phyloP scores from a whole-genome alignment of 768 basidiomycete species.

The Pleurotus tuber-regium region DNA sequence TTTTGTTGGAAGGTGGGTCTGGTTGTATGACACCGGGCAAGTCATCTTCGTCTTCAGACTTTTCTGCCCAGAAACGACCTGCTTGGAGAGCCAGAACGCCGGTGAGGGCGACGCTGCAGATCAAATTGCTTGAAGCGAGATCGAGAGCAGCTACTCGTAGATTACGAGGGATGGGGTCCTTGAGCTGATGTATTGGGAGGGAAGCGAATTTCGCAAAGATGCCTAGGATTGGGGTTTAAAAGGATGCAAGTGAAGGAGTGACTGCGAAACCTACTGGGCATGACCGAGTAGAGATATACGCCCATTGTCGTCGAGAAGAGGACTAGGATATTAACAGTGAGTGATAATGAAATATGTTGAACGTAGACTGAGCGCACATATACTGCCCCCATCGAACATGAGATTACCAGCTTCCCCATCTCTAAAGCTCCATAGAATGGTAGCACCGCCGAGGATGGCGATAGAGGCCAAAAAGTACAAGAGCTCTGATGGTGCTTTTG shows the following conservation, averaged over 20 bases:
- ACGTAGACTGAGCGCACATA: slow-evolving; percentile 44
- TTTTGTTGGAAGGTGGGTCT: slow-evolving; percentile 7
- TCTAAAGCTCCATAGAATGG: slow-evolving; percentile 74
- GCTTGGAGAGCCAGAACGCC: slow-evolving; percentile 85
- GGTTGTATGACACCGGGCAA: slow-evolving; percentile 23
- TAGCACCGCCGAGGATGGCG: slow-evolving; percentile 56
- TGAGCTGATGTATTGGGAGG: slow-evolving; percentile 49
- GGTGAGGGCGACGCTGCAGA: slow-evolving; percentile 85
- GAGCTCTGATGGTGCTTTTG: slow-evolving; percentile 57
- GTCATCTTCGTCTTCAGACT: slow-evolving; percentile 59
- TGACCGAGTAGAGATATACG: slow-evolving; percentile 73
- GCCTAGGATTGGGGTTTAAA: slow-evolving; percentile 25
- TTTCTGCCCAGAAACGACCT: slow-evolving; percentile 83
- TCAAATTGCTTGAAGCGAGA: slow-evolving; percentile 79
- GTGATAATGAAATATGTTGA: background rate
- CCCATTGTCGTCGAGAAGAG: slow-evolving; percentile 68
- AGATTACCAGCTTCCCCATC: slow-evolving; percentile 80
- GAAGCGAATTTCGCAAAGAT: slow-evolving; percentile 57
- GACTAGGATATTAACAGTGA: slow-evolving; percentile 47
- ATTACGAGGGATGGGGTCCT: slow-evolving; percentile 59
- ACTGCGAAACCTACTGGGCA: slow-evolving; percentile 63
- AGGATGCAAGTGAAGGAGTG: background rate
- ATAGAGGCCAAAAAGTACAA: slow-evolving; percentile 58
- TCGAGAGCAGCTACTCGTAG: slow-evolving; percentile 68
- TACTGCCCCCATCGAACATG: slow-evolving; percentile 90